Percentiles rank a stretch among this genome's conserved stretches.
These are phyloP conservation scores for Naganishia antarctica DNA, from an alignment of 768 basidiomycete species.

Conservation along the genomic window DNA sequence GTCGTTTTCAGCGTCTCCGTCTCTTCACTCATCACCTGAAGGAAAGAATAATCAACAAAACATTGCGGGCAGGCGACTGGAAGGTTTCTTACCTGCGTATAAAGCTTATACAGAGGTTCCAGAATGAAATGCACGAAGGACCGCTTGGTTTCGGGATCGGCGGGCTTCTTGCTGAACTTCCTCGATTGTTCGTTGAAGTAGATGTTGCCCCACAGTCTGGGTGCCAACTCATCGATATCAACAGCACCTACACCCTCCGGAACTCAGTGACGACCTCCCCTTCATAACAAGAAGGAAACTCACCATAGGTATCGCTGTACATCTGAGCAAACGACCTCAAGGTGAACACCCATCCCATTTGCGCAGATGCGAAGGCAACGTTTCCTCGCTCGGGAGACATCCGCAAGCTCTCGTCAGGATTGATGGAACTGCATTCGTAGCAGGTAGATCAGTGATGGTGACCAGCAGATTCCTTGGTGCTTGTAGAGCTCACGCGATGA, in stretches of 20 bases:
- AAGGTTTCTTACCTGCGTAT: slow-evolving; percentile 56
- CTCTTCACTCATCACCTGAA: slow-evolving; percentile 82
- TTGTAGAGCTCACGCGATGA: slow-evolving; percentile 68
- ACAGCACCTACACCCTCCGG: slow-evolving; percentile 57
- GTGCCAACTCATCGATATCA: slow-evolving; percentile 78
- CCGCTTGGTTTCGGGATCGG: slow-evolving; percentile 70
- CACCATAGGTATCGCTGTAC: slow-evolving; percentile 91
- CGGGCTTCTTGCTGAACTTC: slow-evolving; percentile 81
- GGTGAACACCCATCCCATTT: slow-evolving; percentile 98
- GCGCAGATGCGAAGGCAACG: slow-evolving; percentile 92
- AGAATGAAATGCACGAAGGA: slow-evolving; percentile 94
- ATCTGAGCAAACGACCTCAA: slow-evolving; percentile 88
- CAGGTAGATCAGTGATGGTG: background rate
- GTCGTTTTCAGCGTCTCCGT: slow-evolving; percentile 80
- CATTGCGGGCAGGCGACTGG: background rate
- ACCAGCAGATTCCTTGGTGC: background rate
- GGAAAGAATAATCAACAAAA: background rate
- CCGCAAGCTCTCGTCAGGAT: slow-evolving; percentile 80
- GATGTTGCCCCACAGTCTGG: slow-evolving; percentile 95
- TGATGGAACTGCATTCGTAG: slow-evolving; percentile 56
- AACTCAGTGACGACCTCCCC: background rate
- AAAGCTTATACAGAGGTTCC: slow-evolving; percentile 94
- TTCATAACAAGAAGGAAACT: slow-evolving; percentile 25
- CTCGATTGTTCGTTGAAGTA: slow-evolving; percentile 80
- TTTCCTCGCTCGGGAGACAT: slow-evolving; percentile 93